Conservation (phyloP, 2,329 filamentous ascomycete genomes). For the Escovopsis sp. region DNA sequence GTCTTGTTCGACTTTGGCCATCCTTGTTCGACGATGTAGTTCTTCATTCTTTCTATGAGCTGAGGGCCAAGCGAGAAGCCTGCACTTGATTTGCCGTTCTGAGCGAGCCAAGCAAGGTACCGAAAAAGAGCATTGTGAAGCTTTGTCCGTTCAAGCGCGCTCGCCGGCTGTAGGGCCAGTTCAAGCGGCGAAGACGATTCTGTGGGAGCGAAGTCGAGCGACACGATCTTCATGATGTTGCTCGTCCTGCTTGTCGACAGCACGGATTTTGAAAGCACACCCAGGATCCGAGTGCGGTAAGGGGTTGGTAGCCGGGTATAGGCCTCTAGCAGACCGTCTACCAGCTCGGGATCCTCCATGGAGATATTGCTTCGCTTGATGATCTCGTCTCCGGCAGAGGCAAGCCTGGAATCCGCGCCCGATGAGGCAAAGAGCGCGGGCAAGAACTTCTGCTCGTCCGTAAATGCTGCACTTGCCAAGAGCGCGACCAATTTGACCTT, state of each 20-base stretch:
- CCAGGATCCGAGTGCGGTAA: constrained; percentile 64
- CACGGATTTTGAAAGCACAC: constrained; percentile 61
- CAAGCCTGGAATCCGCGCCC: constrained; percentile 66
- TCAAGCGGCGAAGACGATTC: constrained; percentile 2
- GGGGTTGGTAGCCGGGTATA: constrained; percentile 61
- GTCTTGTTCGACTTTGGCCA: constrained; percentile 58
- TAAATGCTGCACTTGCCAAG: constrained; percentile 74
- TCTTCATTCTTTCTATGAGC: constrained; percentile 52
- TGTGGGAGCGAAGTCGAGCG: constrained; percentile 39
- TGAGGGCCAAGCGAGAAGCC: constrained; percentile 53
- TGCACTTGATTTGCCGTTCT: constrained; percentile 45
- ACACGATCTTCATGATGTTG: constrained; percentile 56
- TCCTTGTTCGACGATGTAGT: constrained; percentile 65
- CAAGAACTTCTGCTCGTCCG: constrained; percentile 67
- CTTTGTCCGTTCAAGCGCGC: constrained; percentile 61
- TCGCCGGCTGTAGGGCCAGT: constrained; percentile 22
- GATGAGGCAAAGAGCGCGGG: constrained; percentile 73
- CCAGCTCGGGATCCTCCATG: constrained; percentile 51
- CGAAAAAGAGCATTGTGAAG: constrained; percentile 71
- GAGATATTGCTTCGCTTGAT: constrained; percentile 66
- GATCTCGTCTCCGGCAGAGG: constrained; percentile 76
- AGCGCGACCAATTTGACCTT: constrained; percentile 50
- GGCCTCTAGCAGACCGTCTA: constrained; percentile 53
- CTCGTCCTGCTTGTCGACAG: constrained; percentile 54
- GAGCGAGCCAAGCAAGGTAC: constrained; percentile 76